Evolutionary conservation across 2,329 filamentous ascomycete genomes (phyloP).

Genomic region (Phaeosphaeriaceae sp.): DNA sequence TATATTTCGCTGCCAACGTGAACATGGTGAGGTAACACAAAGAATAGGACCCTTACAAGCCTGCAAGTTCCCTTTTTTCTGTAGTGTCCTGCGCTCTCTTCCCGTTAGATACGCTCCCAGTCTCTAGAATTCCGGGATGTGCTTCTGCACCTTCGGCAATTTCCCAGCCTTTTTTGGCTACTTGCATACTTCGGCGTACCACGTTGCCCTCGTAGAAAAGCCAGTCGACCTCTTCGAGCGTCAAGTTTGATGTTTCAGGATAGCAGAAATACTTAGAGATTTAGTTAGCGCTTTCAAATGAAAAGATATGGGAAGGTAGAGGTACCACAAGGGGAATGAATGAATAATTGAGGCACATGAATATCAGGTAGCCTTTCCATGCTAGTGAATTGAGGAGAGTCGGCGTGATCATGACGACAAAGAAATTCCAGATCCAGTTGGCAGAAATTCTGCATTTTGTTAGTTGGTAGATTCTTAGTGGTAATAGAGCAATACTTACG

Average conservation of each 20-base stretch:
- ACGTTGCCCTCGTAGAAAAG: constrained; percentile 42
- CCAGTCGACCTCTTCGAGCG: constrained; percentile 46
- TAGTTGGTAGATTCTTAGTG: too few relatives aligned
- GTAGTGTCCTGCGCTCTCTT: constrained; percentile 16
- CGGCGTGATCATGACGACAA: constrained; percentile 61
- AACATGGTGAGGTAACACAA: background rate
- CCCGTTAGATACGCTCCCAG: constrained; percentile 14
- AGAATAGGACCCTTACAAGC: background rate
- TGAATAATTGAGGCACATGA: constrained; percentile 56
- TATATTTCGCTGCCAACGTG: too few relatives aligned
- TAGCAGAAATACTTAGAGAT: constrained; percentile 50
- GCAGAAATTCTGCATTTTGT: background rate
- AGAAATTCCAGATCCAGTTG: constrained; percentile 50
- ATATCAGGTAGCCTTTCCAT: constrained; percentile 62
- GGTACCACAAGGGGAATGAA: constrained; percentile 53
- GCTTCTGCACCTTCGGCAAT: constrained; percentile 15
- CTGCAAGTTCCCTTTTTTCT: constrained; percentile 14
- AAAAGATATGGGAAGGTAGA: background rate
- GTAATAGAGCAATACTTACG: too few relatives aligned
- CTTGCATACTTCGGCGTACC: constrained; percentile 24
- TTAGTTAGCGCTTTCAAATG: constrained; percentile 2
- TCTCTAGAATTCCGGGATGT: constrained; percentile 15
- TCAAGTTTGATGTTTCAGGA: constrained; percentile 44
- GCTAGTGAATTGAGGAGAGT: constrained; percentile 55
- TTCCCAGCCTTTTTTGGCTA: constrained; percentile 37